phyloP scores from a whole-genome alignment of 2,329 filamentous ascomycete species.

The Plenodomus lindquistii region DNA sequence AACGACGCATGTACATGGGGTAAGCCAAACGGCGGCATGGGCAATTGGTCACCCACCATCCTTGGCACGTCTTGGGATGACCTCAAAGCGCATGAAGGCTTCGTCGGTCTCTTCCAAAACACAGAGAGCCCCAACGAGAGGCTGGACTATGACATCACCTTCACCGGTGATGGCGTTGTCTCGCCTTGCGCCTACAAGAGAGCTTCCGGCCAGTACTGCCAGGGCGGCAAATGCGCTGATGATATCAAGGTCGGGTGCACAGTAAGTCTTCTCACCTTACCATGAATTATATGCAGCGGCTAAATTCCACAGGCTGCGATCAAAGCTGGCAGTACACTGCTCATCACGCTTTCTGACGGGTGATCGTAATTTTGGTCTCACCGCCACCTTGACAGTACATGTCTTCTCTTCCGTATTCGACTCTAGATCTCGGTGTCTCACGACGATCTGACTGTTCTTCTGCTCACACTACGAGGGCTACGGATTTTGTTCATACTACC shows the following conservation, averaged over 20 bases:
- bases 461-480: background rate
- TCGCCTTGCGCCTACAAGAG: slow-evolving; percentile 64
- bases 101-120: slow-evolving; percentile 85
- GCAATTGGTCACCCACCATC: slow-evolving; percentile 89
- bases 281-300: background rate
- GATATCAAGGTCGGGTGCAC: slow-evolving; percentile 71
- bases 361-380: background rate
- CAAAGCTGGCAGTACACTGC: slow-evolving; percentile 11
- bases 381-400: background rate
- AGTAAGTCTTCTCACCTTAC: slow-evolving; percentile 57
- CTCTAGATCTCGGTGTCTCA: slow-evolving; percentile 7
- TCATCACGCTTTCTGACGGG: background rate
- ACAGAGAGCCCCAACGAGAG: slow-evolving; percentile 67
- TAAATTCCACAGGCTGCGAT: slow-evolving; percentile 23
- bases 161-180: slow-evolving; percentile 66
- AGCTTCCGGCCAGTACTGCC: slow-evolving; percentile 65
- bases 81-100: slow-evolving; percentile 59
- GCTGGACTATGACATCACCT: slow-evolving; percentile 79
- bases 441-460: slow-evolving; percentile 2
- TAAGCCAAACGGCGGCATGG: slow-evolving; percentile 59
- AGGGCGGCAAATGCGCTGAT: slow-evolving; percentile 48
- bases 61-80: slow-evolving; percentile 73
- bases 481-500: slow-evolving; percentile 19
- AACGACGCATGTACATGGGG: slow-evolving; percentile 79
- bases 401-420: slow-evolving; percentile 1